Evolutionary conservation across 2,329 filamentous ascomycete species (phyloP).

Genomic region (Pezicula carpinea): DNA sequence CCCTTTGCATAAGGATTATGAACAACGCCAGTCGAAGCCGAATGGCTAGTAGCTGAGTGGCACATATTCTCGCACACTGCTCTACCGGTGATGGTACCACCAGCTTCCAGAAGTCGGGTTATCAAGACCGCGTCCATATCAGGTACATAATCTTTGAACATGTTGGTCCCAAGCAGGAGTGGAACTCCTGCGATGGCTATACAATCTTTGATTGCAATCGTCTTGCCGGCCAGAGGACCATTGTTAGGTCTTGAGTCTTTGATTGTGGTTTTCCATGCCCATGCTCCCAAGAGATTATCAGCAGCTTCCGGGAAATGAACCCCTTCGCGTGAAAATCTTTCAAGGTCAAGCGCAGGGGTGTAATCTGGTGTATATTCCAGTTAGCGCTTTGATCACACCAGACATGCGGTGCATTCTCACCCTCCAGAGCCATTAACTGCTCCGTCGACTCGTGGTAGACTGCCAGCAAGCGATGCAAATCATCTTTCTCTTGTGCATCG

Average conservation of each 20-base stretch:
- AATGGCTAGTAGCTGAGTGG: conserved; percentile 41
- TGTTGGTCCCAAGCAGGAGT: conserved; percentile 42
- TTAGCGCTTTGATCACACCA: not conserved
- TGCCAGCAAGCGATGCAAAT: conserved; percentile 32
- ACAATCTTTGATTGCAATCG: conserved; percentile 47
- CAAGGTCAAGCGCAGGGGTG: conserved; percentile 26
- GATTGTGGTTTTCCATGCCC: conserved; percentile 45
- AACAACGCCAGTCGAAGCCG: conserved; percentile 38
- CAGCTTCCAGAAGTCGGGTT: conserved; percentile 42
- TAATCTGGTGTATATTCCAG: conserved; percentile 19
- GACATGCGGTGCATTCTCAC: not conserved
- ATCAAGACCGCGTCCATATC: conserved; percentile 48
- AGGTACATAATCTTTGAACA: conserved; percentile 41
- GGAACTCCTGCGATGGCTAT: conserved; percentile 49
- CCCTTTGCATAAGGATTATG: conserved; percentile 39
- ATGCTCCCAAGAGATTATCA: conserved; percentile 45
- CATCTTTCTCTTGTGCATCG: conserved; percentile 31
- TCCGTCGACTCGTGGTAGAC: conserved; percentile 36
- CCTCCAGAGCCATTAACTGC: conserved; percentile 24
- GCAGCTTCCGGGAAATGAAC: conserved; percentile 33
- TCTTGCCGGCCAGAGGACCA: conserved; percentile 34
- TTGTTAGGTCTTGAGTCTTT: conserved; percentile 23
- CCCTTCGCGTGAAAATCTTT: conserved; percentile 38
- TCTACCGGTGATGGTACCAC: conserved; percentile 43
- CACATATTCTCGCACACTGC: conserved; percentile 49